Percentiles rank a stretch among this genome's conserved stretches.
Conservation (phyloP, 2,329 filamentous ascomycete genomes). For the Chaetomium olivaceum region DNA sequence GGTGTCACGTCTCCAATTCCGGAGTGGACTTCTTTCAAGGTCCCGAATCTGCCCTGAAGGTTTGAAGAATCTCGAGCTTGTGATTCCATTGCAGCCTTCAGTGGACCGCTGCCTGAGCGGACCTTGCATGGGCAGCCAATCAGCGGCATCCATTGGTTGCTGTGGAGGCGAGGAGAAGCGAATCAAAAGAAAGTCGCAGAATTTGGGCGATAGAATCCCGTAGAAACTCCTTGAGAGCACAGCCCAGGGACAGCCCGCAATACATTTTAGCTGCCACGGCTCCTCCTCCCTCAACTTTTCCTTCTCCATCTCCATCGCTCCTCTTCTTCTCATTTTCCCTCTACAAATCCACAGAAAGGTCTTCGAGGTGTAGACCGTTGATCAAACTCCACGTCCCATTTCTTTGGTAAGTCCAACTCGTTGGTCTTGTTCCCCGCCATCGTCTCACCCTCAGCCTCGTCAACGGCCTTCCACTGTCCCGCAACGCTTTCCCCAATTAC, state of each 20-base stretch:
- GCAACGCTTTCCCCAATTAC: conserved; percentile 1
- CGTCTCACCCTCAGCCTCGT: conserved; percentile 26
- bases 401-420: conserved; percentile 29
- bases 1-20: background rate
- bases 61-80: conserved; percentile 14
- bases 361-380: conserved; percentile 27
- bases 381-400: conserved; percentile 6
- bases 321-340: conserved; percentile 16
- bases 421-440: background rate
- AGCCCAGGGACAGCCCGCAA: conserved; percentile 33
- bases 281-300: conserved; percentile 25
- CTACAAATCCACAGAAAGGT: conserved; percentile 11
- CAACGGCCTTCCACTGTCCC: conserved; percentile 3
- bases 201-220: conserved; percentile 40
- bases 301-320: conserved; percentile 27
- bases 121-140: conserved; percentile 28
- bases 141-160: conserved; percentile 18
- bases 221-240: conserved; percentile 38
- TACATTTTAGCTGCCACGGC: conserved; percentile 39
- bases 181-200: conserved; percentile 34
- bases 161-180: conserved; percentile 32
- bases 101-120: conserved; percentile 25
- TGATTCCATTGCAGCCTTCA: conserved; percentile 26
- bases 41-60: conserved; percentile 20
- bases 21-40: background rate